Evolutionary conservation across 257 asterid genomes (phyloP), one percentile per base, ranked within the genome.

Genomic region (Solanum tarapatanum): DNA sequence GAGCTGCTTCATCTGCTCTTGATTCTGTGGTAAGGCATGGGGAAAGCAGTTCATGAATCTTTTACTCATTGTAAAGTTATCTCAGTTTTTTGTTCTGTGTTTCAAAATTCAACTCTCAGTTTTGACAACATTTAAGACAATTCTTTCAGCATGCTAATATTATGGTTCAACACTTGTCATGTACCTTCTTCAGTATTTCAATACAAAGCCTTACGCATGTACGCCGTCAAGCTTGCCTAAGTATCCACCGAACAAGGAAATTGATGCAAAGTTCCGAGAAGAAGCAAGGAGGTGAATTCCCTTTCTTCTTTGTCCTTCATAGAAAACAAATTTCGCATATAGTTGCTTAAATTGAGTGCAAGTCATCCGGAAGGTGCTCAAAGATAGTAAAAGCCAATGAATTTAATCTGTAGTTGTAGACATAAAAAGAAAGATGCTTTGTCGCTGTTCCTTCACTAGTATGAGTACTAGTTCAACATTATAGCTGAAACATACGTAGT

Each of bases 191-290:
- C 91, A 96, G 99, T 96, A 97, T 88, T 97, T 97, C 90, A 76
- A 5, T 11, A 89, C 95, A 33, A 91, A 90, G 84, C 99, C 99
- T 5, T 92, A 93, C 32, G 96, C 97, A 3, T 97, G 99, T 87
- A 97, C 92, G 11, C 99, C 98, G 8, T 92, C 95, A 64, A 92
- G 94, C 91, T 32, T 97, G 92, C 99, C 98, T 0, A 93, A 91
- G 87, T 95, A 90, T 91, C 98, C 98, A 8, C 99, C 99, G 7
- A 95, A 93, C 91, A 97, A 93, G 87, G 99, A 97, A 94, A 95
- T 96, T 39, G 99, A 97, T 90, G 98, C 98, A 24, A 96, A 94
- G 91, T 86, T 91, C 91, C 96, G 99, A 10, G 98, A 95, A 86
- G 98, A 94, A 28, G 93, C 92, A 48, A 90, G 90, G 88, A 94